phyloP scores from a whole-genome alignment of 805 yeast species.

The Pichia deserticola region DNA sequence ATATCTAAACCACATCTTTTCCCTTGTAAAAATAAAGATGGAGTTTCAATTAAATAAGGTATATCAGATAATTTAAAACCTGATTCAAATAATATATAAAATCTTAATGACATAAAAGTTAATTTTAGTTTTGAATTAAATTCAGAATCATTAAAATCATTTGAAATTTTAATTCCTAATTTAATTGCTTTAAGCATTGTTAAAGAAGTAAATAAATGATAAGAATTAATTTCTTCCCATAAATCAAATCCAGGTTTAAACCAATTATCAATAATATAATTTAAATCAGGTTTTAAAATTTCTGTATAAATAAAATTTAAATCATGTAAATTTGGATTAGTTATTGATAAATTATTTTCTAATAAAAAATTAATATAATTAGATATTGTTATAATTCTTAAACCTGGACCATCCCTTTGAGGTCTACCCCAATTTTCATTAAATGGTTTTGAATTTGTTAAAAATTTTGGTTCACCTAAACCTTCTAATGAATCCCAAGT shows the following conservation, averaged over 20 bases:
- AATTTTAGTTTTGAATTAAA: conserved; percentile 27
- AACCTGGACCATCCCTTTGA: conserved; percentile 91
- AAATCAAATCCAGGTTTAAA: conserved; percentile 63
- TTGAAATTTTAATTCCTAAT: conserved; percentile 41
- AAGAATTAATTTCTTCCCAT: conserved; percentile 82
- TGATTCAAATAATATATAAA: conserved; percentile 33
- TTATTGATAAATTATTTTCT: conserved; percentile 22
- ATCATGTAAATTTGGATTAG: conserved; percentile 23
- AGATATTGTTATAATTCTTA: conserved; percentile 59
- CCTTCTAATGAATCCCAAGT: conserved; percentile 43
- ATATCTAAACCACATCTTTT: conserved; percentile 70
- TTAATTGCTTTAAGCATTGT: conserved; percentile 65
- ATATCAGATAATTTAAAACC: conserved; percentile 35
- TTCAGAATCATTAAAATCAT: conserved; percentile 22
- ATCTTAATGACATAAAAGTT: conserved; percentile 30
- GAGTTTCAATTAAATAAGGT: conserved; percentile 67
- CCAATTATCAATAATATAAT: conserved; percentile 61
- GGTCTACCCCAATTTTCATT: conserved; percentile 84
- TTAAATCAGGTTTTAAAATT: conserved; percentile 62
- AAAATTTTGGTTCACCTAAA: conserved; percentile 87
- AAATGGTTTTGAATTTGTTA: conserved; percentile 58
- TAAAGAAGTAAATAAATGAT: conserved; percentile 73
- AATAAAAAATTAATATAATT: conserved; percentile 43
- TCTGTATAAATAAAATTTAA: conserved; percentile 37
- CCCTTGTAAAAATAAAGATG: conserved; percentile 32